Percentiles rank a stretch among this genome's conserved stretches.
Evolutionary conservation across 2,329 filamentous ascomycete species (phyloP).

Genomic region (Fusarium sp.): DNA sequence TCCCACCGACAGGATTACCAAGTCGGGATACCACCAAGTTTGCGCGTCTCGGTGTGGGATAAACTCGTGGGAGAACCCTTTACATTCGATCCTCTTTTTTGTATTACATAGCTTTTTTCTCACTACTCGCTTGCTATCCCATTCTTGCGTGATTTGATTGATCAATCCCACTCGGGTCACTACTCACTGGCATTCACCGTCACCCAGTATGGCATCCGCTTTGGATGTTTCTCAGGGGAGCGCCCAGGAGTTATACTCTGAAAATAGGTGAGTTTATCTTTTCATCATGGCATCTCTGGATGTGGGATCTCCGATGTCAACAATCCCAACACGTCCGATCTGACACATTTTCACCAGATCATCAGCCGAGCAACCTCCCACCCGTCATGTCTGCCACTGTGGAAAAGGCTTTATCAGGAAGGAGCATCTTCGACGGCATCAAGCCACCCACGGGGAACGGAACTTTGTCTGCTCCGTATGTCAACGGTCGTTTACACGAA

Average conservation of each 20-base stretch:
- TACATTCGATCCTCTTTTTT: neutral
- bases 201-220: constrained; percentile 15
- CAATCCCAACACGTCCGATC: neutral
- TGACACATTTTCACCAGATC: constrained; percentile 25
- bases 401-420: constrained; percentile 56
- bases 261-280: constrained; percentile 9
- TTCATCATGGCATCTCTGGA: neutral
- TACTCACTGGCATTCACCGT: neutral
- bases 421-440: constrained; percentile 54
- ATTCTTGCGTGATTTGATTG: constrained; percentile 3
- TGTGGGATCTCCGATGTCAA: constrained; percentile 26
- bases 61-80: neutral
- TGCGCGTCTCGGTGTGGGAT: constrained; percentile 12
- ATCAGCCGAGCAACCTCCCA: constrained; percentile 21
- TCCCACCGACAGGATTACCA: constrained; percentile 40
- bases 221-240: constrained; percentile 40
- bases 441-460: constrained; percentile 53
- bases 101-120: constrained; percentile 10
- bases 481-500: constrained; percentile 54
- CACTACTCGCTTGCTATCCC: neutral
- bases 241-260: constrained; percentile 10
- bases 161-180: constrained; percentile 33
- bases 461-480: constrained; percentile 53
- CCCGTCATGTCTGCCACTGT: constrained; percentile 53
- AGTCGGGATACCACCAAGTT: constrained; percentile 23